phyloP scores from a whole-genome alignment of 225 moss, liverwort and hornwort genomes.

The Physcomitrellopsis africana region DNA sequence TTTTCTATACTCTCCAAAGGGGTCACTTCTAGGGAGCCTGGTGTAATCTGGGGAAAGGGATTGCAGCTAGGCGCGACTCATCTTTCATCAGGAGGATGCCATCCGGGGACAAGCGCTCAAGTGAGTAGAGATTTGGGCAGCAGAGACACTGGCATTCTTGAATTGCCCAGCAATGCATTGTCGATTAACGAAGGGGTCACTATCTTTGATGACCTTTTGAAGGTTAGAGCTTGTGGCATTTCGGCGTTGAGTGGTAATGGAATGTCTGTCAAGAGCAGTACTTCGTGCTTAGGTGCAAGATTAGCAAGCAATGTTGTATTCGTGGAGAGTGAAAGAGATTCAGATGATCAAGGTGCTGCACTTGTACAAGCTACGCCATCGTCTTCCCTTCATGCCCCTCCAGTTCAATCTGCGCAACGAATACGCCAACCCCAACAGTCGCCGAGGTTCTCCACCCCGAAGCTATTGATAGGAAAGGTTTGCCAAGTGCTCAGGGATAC shows the following conservation, averaged over 20 bases:
- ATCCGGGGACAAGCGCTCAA: neutral
- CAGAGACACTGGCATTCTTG: neutral
- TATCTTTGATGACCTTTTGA: slow-evolving; percentile 31
- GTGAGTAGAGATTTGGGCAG: neutral
- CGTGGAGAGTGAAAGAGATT: slow-evolving; percentile 36
- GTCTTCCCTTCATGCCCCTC: slow-evolving; percentile 36
- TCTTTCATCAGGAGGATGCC: slow-evolving; percentile 13
- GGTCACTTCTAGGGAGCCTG: neutral
- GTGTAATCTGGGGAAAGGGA: slow-evolving; percentile 7
- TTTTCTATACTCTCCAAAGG: slow-evolving; percentile 26
- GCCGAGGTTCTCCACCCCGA: slow-evolving; percentile 29
- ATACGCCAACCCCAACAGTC: slow-evolving; percentile 34
- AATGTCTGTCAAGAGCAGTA: slow-evolving; percentile 4
- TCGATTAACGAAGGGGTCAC: slow-evolving; percentile 12
- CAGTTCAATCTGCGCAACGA: slow-evolving; percentile 43
- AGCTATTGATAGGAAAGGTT: slow-evolving; percentile 52
- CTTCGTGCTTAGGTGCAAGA: slow-evolving; percentile 32
- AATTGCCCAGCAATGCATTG: neutral
- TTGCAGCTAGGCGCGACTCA: slow-evolving; percentile 8
- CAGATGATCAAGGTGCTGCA: slow-evolving; percentile 29
- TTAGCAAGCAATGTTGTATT: slow-evolving; percentile 37
- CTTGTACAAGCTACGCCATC: slow-evolving; percentile 25
- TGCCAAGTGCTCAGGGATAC: slow-evolving; percentile 49
- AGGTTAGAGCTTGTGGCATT: slow-evolving; percentile 17
- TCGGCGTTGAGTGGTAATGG: slow-evolving; percentile 1